phyloP scores from a whole-genome alignment of 371 early-diverging fungal genomes.

The Mucor piriformis region DNA sequence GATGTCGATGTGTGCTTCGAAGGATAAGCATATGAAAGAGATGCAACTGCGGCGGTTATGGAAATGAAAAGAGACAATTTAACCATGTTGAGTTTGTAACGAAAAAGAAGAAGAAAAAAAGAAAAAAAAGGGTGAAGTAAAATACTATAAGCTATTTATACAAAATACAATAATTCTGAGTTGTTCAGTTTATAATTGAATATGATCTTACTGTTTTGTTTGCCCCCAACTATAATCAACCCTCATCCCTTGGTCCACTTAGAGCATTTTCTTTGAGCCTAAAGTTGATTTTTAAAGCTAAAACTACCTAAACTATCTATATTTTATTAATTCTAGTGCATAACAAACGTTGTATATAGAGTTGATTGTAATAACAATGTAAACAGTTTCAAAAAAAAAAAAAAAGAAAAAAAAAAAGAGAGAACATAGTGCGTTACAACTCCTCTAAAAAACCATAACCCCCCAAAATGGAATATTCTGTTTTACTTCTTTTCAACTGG shows the following conservation, averaged over 20 bases:
- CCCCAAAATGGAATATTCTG: no score
- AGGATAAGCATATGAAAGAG: not conserved
- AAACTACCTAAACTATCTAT: not conserved
- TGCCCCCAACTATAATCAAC: not conserved
- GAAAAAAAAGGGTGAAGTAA: not conserved
- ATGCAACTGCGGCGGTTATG: not conserved
- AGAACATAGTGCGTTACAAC: no score
- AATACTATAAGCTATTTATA: not conserved
- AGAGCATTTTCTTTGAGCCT: not conserved
- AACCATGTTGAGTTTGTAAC: not conserved
- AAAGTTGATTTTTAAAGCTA: not conserved
- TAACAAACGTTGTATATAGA: not conserved
- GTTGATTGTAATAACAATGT: no score
- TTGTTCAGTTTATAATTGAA: not conserved
- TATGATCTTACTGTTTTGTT: conserved; percentile 1
- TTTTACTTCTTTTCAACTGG: no score
- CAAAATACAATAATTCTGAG: not conserved
- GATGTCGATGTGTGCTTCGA: not conserved
- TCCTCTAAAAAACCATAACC: no score
- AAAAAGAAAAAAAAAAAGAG: no score
- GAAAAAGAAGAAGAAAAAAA: not conserved
- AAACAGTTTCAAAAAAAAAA: no score
- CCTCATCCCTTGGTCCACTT: not conserved
- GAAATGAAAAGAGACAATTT: not conserved
- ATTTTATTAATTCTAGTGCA: not conserved